phyloP scores from a whole-genome alignment of 2,329 filamentous ascomycete genomes.

The Phialophora expanda region DNA sequence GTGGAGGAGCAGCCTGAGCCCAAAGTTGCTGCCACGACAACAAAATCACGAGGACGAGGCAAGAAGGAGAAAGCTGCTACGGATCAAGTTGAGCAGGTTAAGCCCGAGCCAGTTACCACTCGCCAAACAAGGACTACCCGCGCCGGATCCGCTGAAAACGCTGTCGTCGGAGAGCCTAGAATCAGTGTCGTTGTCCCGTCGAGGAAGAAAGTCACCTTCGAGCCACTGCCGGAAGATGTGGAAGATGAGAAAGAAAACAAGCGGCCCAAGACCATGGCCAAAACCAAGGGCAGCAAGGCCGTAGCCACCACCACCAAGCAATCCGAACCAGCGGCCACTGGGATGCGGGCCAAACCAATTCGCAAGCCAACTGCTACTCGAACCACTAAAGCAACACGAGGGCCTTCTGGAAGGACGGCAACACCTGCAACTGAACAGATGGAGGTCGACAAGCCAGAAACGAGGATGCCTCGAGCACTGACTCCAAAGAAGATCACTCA shows the following conservation, averaged over 20 bases:
- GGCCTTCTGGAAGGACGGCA: constrained; percentile 35
- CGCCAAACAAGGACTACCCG: constrained; percentile 35
- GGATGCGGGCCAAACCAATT: constrained; percentile 53
- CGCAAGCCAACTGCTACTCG: constrained; percentile 48
- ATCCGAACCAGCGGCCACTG: constrained; percentile 42
- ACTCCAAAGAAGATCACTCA: constrained; percentile 58
- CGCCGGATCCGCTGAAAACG: constrained; percentile 26
- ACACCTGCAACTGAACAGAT: constrained; percentile 16
- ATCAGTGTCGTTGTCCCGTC: constrained; percentile 34
- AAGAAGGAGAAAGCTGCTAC: constrained; percentile 38
- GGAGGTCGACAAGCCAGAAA: constrained; percentile 34
- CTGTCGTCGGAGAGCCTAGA: constrained; percentile 16
- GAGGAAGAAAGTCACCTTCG: constrained; percentile 56
- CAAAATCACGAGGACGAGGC: constrained; percentile 41
- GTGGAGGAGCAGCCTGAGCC: constrained; percentile 7
- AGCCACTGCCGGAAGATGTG: constrained; percentile 44
- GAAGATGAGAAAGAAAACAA: constrained; percentile 51
- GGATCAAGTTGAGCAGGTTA: constrained; percentile 18
- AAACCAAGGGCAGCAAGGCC: constrained; percentile 40
- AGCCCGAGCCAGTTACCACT: constrained; percentile 18
- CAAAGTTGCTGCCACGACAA: constrained; percentile 8
- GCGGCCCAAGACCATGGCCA: constrained; percentile 38
- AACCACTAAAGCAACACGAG: constrained; percentile 42
- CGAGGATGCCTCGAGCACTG: constrained; percentile 44
- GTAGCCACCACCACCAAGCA: constrained; percentile 38